Evolutionary conservation across 1,284 basidiomycete genomes (phyloP).

Genomic region (Phlebopus sp.): DNA sequence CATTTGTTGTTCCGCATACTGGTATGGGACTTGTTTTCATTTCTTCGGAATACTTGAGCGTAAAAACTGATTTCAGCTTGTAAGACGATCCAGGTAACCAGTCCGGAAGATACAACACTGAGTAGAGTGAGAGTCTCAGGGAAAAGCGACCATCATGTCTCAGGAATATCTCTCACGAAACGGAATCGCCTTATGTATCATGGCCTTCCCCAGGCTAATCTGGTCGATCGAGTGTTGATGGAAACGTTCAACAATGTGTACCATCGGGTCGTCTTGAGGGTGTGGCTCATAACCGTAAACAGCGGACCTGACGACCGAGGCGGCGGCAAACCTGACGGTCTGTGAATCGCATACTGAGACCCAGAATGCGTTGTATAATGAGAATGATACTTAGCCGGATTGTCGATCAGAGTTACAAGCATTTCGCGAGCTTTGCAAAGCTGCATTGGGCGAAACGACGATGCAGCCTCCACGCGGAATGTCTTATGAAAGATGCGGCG

Average conservation of each 20-base stretch:
- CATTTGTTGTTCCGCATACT: not conserved
- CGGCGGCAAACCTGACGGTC: constrained; percentile 7
- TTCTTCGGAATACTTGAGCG: not conserved
- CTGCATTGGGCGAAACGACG: constrained; percentile 3
- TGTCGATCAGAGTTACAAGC: constrained; percentile 1
- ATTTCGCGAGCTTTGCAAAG: constrained; percentile 3
- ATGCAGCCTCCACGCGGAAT: constrained; percentile 1
- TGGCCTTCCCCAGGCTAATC: not conserved
- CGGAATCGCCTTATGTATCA: constrained; percentile 5
- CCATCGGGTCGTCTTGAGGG: constrained; percentile 6
- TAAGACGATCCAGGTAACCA: constrained; percentile 9
- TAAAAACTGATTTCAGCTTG: not conserved
- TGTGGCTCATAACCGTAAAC: constrained; percentile 11
- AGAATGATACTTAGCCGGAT: not conserved
- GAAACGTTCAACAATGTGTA: constrained; percentile 1
- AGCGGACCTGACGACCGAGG: constrained; percentile 11
- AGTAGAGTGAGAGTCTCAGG: not conserved
- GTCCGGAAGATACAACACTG: constrained; percentile 8
- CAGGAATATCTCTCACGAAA: constrained; percentile 5
- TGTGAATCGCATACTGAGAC: not conserved
- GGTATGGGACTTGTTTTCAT: constrained; percentile 1
- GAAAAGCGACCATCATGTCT: too few species aligned
- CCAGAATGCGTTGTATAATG: not conserved
- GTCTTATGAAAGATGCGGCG: constrained; percentile 2
- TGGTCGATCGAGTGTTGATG: not conserved